Evolutionary conservation across 2,329 filamentous ascomycete genomes (phyloP).

Genomic region (Claviceps maximensis): DNA sequence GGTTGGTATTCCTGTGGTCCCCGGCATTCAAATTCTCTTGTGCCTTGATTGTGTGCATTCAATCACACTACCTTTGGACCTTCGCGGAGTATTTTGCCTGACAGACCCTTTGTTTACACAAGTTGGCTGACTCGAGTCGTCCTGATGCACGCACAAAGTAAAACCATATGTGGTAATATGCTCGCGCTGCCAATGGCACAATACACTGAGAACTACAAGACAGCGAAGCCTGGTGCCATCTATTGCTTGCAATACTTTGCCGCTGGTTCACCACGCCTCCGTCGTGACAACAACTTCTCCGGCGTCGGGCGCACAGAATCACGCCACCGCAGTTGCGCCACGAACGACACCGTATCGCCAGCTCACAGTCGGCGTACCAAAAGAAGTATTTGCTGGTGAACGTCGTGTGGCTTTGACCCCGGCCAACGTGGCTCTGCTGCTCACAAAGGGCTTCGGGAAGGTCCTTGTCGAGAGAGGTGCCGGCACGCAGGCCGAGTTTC

Average conservation of each 20-base stretch:
- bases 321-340: slow-evolving; percentile 27
- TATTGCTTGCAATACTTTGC: slow-evolving; percentile 17
- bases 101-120: slow-evolving; percentile 2
- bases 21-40: not conserved
- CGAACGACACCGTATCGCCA: slow-evolving; percentile 51
- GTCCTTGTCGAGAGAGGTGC: slow-evolving; percentile 71
- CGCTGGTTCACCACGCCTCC: slow-evolving; percentile 27
- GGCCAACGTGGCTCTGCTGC: slow-evolving; percentile 64
- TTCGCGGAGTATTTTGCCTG: not conserved
- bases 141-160: slow-evolving; percentile 7
- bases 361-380: slow-evolving; percentile 66
- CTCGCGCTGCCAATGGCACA: slow-evolving; percentile 26
- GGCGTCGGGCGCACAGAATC: slow-evolving; percentile 15
- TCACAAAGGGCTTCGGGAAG: slow-evolving; percentile 73
- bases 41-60: not conserved
- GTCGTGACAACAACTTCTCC: slow-evolving; percentile 15
- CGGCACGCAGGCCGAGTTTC: slow-evolving; percentile 64
- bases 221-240: slow-evolving; percentile 16
- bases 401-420: slow-evolving; percentile 76
- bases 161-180: slow-evolving; percentile 8
- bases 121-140: not conserved
- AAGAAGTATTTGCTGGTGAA: slow-evolving; percentile 66
- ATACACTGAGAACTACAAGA: slow-evolving; percentile 17
- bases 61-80: not conserved
- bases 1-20: slow-evolving; percentile 6